Evolutionary conservation across 805 yeast species (phyloP).

Genomic region (Scheffersomyces coipomensis): DNA sequence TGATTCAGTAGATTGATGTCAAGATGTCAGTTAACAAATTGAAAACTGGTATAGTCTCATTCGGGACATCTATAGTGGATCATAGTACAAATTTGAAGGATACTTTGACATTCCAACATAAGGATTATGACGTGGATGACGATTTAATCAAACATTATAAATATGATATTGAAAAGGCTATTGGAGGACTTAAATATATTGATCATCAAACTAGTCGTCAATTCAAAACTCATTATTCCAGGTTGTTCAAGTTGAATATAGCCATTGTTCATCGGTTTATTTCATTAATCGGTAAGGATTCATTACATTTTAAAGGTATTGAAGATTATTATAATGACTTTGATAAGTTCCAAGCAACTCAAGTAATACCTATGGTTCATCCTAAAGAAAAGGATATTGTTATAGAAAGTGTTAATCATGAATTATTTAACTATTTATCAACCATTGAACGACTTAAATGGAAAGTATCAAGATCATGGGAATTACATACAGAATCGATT

Average conservation of each 20-base stretch:
- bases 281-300: constrained; percentile 28
- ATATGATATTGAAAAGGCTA: constrained; percentile 39
- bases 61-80: background rate
- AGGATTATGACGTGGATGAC: constrained; percentile 31
- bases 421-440: constrained; percentile 22
- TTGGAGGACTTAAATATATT: constrained; percentile 44
- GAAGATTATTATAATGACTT: constrained; percentile 28
- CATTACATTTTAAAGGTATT: constrained; percentile 35
- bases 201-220: constrained; percentile 21
- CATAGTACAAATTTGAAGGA: constrained; percentile 2
- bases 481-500: constrained; percentile 23
- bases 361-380: constrained; percentile 30
- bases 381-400: constrained; percentile 32
- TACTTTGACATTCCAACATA: constrained; percentile 8
- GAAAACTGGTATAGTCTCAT: background rate
- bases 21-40: background rate
- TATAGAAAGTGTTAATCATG: constrained; percentile 22
- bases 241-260: constrained; percentile 29
- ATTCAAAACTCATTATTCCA: constrained; percentile 25
- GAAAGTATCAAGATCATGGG: constrained; percentile 19
- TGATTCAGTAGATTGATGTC: no score
- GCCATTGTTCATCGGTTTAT: constrained; percentile 28
- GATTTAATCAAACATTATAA: constrained; percentile 40
- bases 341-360: constrained; percentile 23
- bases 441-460: constrained; percentile 18